Percentiles rank a stretch among this genome's conserved stretches.
phyloP scores from a whole-genome alignment of 2,329 filamentous ascomycete genomes.

The Fusarium pseudocircinatum region DNA sequence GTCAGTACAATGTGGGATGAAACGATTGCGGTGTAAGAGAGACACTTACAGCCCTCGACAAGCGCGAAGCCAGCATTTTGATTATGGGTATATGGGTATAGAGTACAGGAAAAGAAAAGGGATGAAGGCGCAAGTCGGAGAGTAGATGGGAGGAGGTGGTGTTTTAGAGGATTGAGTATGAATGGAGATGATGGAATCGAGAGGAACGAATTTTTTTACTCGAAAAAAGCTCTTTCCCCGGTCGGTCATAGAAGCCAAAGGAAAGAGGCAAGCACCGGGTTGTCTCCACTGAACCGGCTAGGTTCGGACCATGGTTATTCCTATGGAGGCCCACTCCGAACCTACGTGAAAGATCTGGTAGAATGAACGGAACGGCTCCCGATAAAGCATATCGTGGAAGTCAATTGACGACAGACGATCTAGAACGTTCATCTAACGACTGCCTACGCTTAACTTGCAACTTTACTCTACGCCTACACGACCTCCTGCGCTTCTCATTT shows the following conservation, averaged over 20 bases:
- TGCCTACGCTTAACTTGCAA: background rate
- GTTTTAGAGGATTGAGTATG: slow-evolving; percentile 41
- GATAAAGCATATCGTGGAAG: background rate
- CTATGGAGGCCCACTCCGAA: slow-evolving; percentile 33
- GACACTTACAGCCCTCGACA: slow-evolving; percentile 77
- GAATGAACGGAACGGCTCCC: slow-evolving; percentile 8
- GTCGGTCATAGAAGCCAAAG: slow-evolving; percentile 54
- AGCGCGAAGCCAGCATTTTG: slow-evolving; percentile 77
- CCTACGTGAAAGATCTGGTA: slow-evolving; percentile 12
- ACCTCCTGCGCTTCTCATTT: background rate
- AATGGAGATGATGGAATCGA: slow-evolving; percentile 41
- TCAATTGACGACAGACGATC: background rate
- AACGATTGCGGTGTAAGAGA: slow-evolving; percentile 1
- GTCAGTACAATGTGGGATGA: slow-evolving; percentile 27
- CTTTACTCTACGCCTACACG: too few species aligned
- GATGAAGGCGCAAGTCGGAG: slow-evolving; percentile 48
- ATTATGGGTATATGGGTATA: slow-evolving; percentile 49
- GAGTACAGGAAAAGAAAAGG: slow-evolving; percentile 47
- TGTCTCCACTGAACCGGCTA: slow-evolving; percentile 42
- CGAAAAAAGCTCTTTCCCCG: slow-evolving; percentile 46
- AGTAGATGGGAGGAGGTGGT: slow-evolving; percentile 44
- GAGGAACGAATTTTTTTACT: slow-evolving; percentile 51
- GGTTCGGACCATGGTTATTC: slow-evolving; percentile 46
- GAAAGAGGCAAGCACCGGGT: slow-evolving; percentile 51
- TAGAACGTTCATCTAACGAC: background rate